A percentile compares a stretch with the other conserved stretches of the same genome.
These are phyloP conservation scores for Quillaja saponaria DNA, from an alignment of 306 rosid species.

Conservation along the genomic window DNA sequence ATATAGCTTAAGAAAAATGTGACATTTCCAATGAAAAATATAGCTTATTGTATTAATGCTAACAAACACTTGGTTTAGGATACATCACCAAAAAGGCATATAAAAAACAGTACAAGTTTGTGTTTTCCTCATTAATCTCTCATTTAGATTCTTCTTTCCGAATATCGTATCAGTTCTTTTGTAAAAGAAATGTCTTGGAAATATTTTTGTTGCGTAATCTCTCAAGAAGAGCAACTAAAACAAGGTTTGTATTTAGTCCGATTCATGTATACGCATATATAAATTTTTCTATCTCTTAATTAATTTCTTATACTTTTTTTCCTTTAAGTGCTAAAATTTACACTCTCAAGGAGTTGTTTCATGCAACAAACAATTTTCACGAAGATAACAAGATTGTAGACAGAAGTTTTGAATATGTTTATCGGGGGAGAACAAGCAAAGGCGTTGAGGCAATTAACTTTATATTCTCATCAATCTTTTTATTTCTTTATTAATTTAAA, in stretches of 20 bases:
- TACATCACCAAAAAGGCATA: slow-evolving; percentile 30
- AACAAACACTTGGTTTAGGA: slow-evolving; percentile 46
- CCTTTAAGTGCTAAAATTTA: slow-evolving; percentile 44
- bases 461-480: slow-evolving; percentile 1
- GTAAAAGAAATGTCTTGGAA: slow-evolving; percentile 44
- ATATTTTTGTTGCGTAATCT: slow-evolving; percentile 51
- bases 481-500: not conserved
- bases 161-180: slow-evolving; percentile 15
- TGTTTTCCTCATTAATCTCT: slow-evolving; percentile 27
- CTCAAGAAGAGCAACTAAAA: slow-evolving; percentile 36
- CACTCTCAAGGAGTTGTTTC: slow-evolving; percentile 82
- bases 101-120: slow-evolving; percentile 25
- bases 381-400: slow-evolving; percentile 86
- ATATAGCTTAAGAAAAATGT: slow-evolving; percentile 36
- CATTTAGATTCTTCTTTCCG: too few species aligned
- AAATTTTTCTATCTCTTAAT: too few species aligned
- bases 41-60: too few species aligned
- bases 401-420: slow-evolving; percentile 92
- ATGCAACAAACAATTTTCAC: slow-evolving; percentile 80
- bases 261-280: too few species aligned
- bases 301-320: not conserved
- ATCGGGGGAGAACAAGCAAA: slow-evolving; percentile 77
- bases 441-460: slow-evolving; percentile 70
- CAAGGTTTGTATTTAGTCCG: too few species aligned
- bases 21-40: too few species aligned